Conservation (phyloP, 352 stramenopile species). For the Pythium chondricola region DNA sequence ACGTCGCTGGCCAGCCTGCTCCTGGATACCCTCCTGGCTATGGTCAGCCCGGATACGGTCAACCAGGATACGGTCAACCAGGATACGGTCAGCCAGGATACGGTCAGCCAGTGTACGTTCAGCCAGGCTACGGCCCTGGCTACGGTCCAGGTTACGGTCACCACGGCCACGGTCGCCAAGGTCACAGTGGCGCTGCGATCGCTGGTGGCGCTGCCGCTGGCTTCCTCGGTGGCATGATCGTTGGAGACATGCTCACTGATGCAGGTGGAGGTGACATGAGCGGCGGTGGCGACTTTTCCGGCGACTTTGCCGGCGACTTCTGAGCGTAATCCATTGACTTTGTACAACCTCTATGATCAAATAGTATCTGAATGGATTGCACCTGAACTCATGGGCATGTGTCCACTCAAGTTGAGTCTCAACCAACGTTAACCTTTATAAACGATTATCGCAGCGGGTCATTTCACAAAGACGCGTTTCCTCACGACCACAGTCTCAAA, state of each 20-base stretch:
- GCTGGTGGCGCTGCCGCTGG: constrained; percentile 7
- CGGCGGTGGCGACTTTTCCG: constrained; percentile 5
- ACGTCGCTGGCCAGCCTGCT: constrained; percentile 23
- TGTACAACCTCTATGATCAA: too few relatives aligned
- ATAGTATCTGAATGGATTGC: too few relatives aligned
- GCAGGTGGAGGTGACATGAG: constrained; percentile 3
- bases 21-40: constrained; percentile 31
- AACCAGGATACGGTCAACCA: constrained; percentile 8
- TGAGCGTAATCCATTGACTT: constrained; percentile 3
- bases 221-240: constrained; percentile 15
- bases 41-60: constrained; percentile 11
- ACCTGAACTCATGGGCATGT: too few relatives aligned
- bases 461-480: too few relatives aligned
- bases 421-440: too few relatives aligned
- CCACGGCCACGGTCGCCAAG: neutral
- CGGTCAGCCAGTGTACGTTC: constrained; percentile 8
- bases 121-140: constrained; percentile 7
- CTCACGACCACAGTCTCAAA: too few relatives aligned
- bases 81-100: constrained; percentile 10
- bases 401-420: too few relatives aligned
- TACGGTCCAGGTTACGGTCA: constrained; percentile 9
- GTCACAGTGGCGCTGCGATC: constrained; percentile 9
- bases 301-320: constrained; percentile 18
- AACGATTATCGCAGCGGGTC: too few relatives aligned
- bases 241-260: constrained; percentile 17